Base-by-base conservation (phyloP, 2,329 filamentous ascomycete genomes). In the Aspergillus calidoustus region DNA sequence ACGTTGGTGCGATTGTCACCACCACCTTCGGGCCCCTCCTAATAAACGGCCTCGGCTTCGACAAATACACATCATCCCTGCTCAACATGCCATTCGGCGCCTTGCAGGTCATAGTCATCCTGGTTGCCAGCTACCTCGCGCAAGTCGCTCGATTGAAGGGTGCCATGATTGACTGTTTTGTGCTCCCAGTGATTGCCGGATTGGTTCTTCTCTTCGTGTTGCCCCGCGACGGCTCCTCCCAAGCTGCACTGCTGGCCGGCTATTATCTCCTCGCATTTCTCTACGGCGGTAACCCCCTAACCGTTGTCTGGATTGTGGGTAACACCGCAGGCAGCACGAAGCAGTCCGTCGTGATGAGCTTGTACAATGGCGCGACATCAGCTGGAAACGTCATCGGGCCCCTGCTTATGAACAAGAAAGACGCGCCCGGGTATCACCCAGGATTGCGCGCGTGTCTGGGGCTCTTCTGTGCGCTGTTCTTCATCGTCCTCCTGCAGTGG, bases 271-370 rank as follows among this genome's bases (percentile, higher is more conserved):
- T 90, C 0, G 84, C 87, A 0, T 90, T 90, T 72, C 77, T 90
- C 8, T 91, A 87, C 63, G 87, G 86, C 1, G 86, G 84, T 1
- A 89, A 89, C 67, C 88, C 88, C 0, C 77, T 91, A 9, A 84
- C 89, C 28, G 85, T 90, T 0, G 83, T 86, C 0, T 91, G 89
- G 89, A 87, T 90, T 60, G 82, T 90, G 6, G 86, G 84, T 7
- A 91, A 91, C 72, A 90, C 87, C 0, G 89, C 82, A 0, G 89
- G 89, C 7, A 85, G 83, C 17, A 90, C 88, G 3, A 90, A 91
- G 75, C 89, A 88, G 69, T 87, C 86, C 0, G 80, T 85, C 53
- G 82, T 87, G 44, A 87, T 89, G 82, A 85, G 84, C 0, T 75
- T 89, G 0, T 90, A 86, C 78, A 88, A 89, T 66, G 87, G 85